Evolutionary conservation across 495 filamentous ascomycete species (phyloP).

Genomic region (Aspergillus taichungensis): DNA sequence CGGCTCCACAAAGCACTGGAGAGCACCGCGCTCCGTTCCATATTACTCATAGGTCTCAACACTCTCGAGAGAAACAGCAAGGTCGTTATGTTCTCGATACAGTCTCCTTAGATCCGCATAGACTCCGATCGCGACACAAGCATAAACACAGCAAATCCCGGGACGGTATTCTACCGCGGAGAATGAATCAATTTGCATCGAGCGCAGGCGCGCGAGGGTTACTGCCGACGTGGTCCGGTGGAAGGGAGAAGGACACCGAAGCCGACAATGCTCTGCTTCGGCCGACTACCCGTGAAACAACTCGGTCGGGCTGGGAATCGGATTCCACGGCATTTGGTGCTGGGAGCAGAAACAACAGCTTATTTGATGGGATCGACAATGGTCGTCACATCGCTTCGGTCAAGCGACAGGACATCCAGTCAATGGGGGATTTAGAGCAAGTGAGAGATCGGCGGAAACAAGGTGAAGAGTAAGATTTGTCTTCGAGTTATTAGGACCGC

Average conservation of each 20-base stretch:
- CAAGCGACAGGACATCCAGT: conserved; percentile 27
- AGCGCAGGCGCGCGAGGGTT: conserved; percentile 26
- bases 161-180: conserved; percentile 27
- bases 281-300: conserved; percentile 25
- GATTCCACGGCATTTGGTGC: conserved; percentile 21
- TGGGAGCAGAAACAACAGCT: conserved; percentile 25
- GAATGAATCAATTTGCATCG: conserved; percentile 30
- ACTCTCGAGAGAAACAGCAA: conserved; percentile 7
- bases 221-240: conserved; percentile 26
- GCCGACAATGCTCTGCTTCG: conserved; percentile 25
- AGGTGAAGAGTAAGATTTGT: conserved; percentile 37
- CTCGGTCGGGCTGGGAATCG: conserved; percentile 26
- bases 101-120: conserved; percentile 16
- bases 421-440: conserved; percentile 32
- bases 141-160: conserved; percentile 31
- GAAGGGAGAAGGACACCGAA: conserved; percentile 28
- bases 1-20: not conserved
- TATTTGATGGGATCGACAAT: conserved; percentile 23
- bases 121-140: conserved; percentile 15
- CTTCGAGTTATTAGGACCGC: not conserved
- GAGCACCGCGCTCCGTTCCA: conserved; percentile 1
- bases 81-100: conserved; percentile 10
- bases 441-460: conserved; percentile 32
- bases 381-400: conserved; percentile 23
- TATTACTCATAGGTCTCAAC: not conserved